These are phyloP conservation scores for Pyracantha coccinea DNA, from an alignment of 331 rosid genomes.

Conservation along the genomic window DNA sequence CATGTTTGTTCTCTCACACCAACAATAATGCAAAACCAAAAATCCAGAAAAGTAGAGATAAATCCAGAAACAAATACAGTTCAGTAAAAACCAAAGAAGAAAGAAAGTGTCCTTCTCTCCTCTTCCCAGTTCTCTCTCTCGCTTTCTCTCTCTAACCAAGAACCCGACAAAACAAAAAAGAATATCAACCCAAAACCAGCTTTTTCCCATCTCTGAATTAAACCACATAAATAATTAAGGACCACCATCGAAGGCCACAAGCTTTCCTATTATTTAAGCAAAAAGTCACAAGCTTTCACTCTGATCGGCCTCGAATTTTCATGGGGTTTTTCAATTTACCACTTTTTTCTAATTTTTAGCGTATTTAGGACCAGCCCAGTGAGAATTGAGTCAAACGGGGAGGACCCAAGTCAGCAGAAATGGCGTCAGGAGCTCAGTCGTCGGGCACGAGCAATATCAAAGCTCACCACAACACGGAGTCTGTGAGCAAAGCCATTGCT, in stretches of 20 bases:
- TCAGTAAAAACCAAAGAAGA: neutral
- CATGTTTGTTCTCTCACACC: conserved; percentile 5
- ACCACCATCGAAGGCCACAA: neutral
- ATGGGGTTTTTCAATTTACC: neutral
- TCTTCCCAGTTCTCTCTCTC: neutral
- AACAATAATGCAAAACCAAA: neutral
- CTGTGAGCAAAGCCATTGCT: conserved; percentile 70
- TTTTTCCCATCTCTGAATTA: neutral
- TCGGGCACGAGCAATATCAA: conserved; percentile 29
- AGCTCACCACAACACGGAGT: conserved; percentile 28
- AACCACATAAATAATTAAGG: neutral
- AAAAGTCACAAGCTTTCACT: neutral
- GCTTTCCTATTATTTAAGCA: neutral
- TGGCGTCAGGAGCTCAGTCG: conserved; percentile 51
- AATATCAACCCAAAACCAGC: neutral
- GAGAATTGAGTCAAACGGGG: neutral
- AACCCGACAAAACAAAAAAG: neutral
- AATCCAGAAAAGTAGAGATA: neutral
- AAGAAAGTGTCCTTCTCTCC: neutral
- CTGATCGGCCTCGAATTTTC: neutral
- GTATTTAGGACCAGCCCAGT: neutral
- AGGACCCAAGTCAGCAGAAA: neutral
- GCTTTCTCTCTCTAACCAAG: neutral
- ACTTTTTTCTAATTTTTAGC: neutral
- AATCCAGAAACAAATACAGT: neutral